A percentile compares a stretch with the other conserved stretches of the same genome.
Conservation (phyloP, 2,329 filamentous ascomycete species). For the Scortechinia acanthostroma region DNA sequence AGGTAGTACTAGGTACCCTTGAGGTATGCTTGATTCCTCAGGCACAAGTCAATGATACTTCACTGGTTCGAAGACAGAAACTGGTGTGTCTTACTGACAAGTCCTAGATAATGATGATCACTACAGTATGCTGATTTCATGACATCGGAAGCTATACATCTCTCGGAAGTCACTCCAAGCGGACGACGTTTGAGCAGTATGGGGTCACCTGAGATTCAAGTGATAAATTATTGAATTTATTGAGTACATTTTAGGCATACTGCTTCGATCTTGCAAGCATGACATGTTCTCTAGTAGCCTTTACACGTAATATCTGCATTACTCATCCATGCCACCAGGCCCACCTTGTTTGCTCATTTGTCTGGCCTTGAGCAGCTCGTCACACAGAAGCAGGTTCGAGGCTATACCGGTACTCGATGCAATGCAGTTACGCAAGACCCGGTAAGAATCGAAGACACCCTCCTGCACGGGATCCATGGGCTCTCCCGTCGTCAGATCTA, state of each 20-base stretch:
- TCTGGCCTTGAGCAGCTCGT: slow-evolving; percentile 93
- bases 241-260: not conserved
- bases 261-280: not conserved
- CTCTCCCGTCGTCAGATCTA: slow-evolving; percentile 80
- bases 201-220: slow-evolving; percentile 3
- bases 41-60: too few relatives aligned
- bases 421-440: slow-evolving; percentile 86
- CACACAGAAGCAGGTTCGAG: slow-evolving; percentile 87
- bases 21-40: too few relatives aligned
- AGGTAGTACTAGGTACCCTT: too few relatives aligned
- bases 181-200: not conserved
- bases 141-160: too few relatives aligned
- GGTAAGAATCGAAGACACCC: slow-evolving; percentile 92
- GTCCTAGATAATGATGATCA: too few relatives aligned
- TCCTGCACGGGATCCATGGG: slow-evolving; percentile 91
- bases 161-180: too few relatives aligned
- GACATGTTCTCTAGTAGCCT: not conserved
- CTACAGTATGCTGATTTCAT: too few relatives aligned
- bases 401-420: slow-evolving; percentile 92
- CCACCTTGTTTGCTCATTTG: slow-evolving; percentile 74
- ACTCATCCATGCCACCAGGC: slow-evolving; percentile 55
- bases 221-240: slow-evolving; percentile 1
- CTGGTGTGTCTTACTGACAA: too few relatives aligned
- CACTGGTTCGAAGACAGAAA: too few relatives aligned
- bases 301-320: not conserved